phyloP scores from a whole-genome alignment of 495 filamentous ascomycete genomes.

The Daldinia loculata region DNA sequence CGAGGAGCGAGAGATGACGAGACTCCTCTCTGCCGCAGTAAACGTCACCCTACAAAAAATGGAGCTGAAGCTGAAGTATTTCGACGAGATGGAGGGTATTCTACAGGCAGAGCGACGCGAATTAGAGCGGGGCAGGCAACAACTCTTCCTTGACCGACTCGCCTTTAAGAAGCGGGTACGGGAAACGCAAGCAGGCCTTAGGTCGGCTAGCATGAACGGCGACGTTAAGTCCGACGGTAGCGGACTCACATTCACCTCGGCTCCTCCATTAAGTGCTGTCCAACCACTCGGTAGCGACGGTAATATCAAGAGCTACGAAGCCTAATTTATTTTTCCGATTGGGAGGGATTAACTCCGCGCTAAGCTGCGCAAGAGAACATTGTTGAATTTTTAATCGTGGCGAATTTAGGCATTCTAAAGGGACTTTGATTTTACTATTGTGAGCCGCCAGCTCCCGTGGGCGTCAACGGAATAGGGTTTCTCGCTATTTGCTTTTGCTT shows the following conservation, averaged over 20 bases:
- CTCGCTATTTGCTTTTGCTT: slow-evolving; percentile 8
- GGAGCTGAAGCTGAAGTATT: slow-evolving; percentile 87
- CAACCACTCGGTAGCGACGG: slow-evolving; percentile 75
- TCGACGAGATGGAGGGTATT: slow-evolving; percentile 93
- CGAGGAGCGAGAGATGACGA: slow-evolving; percentile 95
- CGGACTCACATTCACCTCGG: slow-evolving; percentile 69
- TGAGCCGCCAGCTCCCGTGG: slow-evolving; percentile 5
- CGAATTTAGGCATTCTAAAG: slow-evolving; percentile 30
- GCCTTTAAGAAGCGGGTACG: slow-evolving; percentile 86
- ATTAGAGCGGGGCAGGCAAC: slow-evolving; percentile 86
- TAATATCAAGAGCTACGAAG: slow-evolving; percentile 60
- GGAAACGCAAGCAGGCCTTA: slow-evolving; percentile 81
- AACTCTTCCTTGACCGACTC: slow-evolving; percentile 90
- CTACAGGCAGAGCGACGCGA: slow-evolving; percentile 92
- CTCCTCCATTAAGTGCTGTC: slow-evolving; percentile 56
- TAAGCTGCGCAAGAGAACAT: background rate
- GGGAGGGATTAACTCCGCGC: background rate
- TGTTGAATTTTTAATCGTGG: slow-evolving; percentile 16
- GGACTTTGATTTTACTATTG: slow-evolving; percentile 17
- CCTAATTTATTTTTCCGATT: slow-evolving; percentile 47
- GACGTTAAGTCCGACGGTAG: slow-evolving; percentile 61
- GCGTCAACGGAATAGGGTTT: slow-evolving; percentile 26
- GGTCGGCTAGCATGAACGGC: slow-evolving; percentile 65
- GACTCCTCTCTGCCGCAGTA: slow-evolving; percentile 84
- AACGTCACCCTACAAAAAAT: slow-evolving; percentile 86